Conservation (phyloP, 2,329 filamentous ascomycete genomes). For the Aciculosporium take region DNA sequence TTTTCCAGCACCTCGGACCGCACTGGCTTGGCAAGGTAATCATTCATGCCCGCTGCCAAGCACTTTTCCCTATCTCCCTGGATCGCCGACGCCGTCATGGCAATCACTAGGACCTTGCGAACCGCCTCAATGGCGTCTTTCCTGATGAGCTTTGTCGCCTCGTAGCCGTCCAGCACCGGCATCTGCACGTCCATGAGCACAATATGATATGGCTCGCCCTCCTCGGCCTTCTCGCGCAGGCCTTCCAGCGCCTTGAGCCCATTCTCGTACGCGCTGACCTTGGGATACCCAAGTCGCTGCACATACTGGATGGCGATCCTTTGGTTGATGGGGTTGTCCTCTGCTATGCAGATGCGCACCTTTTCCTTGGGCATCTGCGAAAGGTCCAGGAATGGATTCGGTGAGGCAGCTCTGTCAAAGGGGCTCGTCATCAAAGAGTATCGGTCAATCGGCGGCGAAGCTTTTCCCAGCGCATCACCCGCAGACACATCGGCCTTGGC, state of each 20-base stretch:
- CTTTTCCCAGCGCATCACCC: conserved; percentile 33
- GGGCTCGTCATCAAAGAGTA: conserved; percentile 17
- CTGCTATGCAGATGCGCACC: conserved; percentile 79
- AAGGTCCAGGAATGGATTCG: conserved; percentile 46
- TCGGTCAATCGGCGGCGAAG: conserved; percentile 22
- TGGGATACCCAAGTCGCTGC: conserved; percentile 65
- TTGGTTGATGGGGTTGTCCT: conserved; percentile 91
- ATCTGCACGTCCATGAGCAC: conserved; percentile 96
- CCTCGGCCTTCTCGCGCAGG: conserved; percentile 55
- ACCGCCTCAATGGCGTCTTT: conserved; percentile 64
- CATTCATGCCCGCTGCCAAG: conserved; percentile 92
- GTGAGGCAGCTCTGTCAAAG: conserved; percentile 24
- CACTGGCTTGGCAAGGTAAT: conserved; percentile 93
- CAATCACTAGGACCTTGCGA: conserved; percentile 77
- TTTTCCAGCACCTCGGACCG: conserved; percentile 72
- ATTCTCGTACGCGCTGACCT: conserved; percentile 79
- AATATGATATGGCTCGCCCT: conserved; percentile 70
- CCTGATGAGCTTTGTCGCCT: conserved; percentile 73
- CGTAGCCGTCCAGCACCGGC: conserved; percentile 85
- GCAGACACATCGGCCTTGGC: conserved; percentile 47
- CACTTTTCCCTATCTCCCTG: conserved; percentile 92
- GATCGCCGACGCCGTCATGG: conserved; percentile 93
- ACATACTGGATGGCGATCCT: conserved; percentile 89
- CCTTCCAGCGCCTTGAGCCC: conserved; percentile 79
- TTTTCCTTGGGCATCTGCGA: conserved; percentile 61